A percentile compares a stretch with the other conserved stretches of the same genome.
Evolutionary conservation across 768 basidiomycete species (phyloP).

Genomic region (Boletales sp.): DNA sequence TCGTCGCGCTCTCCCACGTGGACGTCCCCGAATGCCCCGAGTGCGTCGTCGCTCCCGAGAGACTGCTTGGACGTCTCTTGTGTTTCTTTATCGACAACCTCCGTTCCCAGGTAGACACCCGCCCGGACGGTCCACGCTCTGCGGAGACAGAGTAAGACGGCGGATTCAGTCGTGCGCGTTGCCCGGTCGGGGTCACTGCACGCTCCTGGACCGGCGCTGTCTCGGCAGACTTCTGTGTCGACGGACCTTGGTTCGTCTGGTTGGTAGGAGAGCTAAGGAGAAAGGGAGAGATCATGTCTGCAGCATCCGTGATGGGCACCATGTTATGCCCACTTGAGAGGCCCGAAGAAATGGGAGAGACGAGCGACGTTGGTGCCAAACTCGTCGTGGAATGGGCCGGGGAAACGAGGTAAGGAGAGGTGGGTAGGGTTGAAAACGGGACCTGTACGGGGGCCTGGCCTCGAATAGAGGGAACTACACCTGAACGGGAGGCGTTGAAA

Average conservation of each 20-base stretch:
- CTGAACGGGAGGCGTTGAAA: neutral
- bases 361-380: neutral
- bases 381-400: conserved; percentile 12
- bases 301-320: conserved; percentile 11
- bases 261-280: conserved; percentile 4
- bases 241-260: neutral
- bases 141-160: conserved; percentile 21
- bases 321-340: neutral
- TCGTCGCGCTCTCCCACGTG: neutral
- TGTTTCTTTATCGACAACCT: conserved; percentile 1
- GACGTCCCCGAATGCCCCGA: conserved; percentile 11
- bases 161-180: conserved; percentile 23
- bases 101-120: neutral
- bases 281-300: conserved; percentile 25
- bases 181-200: neutral
- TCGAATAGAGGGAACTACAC: neutral
- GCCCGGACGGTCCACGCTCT: neutral
- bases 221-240: conserved; percentile 3
- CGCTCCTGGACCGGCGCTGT: conserved; percentile 2
- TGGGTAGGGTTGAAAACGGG: neutral
- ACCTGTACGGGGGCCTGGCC: neutral
- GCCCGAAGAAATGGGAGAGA: neutral
- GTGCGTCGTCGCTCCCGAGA: conserved; percentile 5
- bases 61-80: neutral
- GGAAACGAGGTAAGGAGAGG: conserved; percentile 1